These are phyloP conservation scores for Apiotrichum mycotoxinovorans DNA, from an alignment of 1,284 basidiomycete genomes.

Conservation along the genomic window DNA sequence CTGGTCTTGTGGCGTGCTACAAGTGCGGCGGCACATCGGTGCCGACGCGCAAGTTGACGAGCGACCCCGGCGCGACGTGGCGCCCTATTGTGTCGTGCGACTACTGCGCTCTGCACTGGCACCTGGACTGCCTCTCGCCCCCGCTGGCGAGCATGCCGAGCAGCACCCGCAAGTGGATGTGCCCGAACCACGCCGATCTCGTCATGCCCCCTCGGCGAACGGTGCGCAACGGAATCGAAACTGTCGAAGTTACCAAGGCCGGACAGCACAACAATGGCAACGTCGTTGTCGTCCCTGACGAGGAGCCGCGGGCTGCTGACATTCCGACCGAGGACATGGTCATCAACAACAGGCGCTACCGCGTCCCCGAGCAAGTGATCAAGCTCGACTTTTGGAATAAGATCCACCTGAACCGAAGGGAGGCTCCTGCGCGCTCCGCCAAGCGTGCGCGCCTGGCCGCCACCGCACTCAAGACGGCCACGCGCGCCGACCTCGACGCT, in stretches of 20 bases:
- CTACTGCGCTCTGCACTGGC: conserved; percentile 93
- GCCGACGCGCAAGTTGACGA: conserved; percentile 31
- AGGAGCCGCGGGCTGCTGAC: conserved; percentile 49
- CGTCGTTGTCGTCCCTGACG: conserved; percentile 75
- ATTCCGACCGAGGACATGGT: conserved; percentile 50
- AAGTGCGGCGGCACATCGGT: conserved; percentile 74
- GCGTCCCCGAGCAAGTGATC: conserved; percentile 90
- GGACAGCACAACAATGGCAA: conserved; percentile 84
- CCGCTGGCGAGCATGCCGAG: conserved; percentile 82
- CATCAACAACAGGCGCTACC: conserved; percentile 67
- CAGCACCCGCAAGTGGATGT: conserved; percentile 94
- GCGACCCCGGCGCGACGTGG: conserved; percentile 42
- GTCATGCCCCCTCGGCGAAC: conserved; percentile 71
- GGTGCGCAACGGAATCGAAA: conserved; percentile 63
- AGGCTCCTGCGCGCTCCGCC: conserved; percentile 11
- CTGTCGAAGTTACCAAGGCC: conserved; percentile 66
- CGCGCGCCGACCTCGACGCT: conserved; percentile 31
- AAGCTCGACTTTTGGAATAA: conserved; percentile 94
- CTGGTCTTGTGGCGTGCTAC: conserved; percentile 79
- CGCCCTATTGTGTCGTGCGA: conserved; percentile 83
- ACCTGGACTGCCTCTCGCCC: conserved; percentile 92
- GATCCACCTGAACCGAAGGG: conserved; percentile 51
- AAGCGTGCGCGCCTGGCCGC: conserved; percentile 5
- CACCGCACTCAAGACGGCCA: conserved; percentile 10
- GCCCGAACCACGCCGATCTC: conserved; percentile 87